Percentiles rank a stretch among this genome's conserved stretches.
These are phyloP conservation scores for Paramyrothecium roridum DNA, from an alignment of 2,329 filamentous ascomycete species.

Conservation along the genomic window DNA sequence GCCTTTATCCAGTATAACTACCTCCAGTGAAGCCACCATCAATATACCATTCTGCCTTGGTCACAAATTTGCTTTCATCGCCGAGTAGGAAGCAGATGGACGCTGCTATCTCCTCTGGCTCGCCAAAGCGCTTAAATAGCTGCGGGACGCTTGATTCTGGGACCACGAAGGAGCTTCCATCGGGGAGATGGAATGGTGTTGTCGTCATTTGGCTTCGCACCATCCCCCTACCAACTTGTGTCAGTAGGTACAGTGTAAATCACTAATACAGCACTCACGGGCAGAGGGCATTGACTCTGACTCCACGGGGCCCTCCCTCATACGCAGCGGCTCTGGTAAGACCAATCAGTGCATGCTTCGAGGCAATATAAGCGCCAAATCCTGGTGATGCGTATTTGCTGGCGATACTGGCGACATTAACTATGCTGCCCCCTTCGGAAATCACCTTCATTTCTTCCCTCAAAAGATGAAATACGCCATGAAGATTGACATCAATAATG, in stretches of 20 bases:
- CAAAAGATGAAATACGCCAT: constrained; percentile 20
- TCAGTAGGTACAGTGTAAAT: too few relatives aligned
- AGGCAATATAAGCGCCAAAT: constrained; percentile 27
- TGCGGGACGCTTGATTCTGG: neutral
- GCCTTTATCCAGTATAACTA: neutral
- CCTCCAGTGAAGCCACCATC: constrained; percentile 25
- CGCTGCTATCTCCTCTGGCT: constrained; percentile 23
- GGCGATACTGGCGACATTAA: constrained; percentile 33
- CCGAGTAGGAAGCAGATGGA: constrained; percentile 25
- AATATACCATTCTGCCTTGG: constrained; percentile 21
- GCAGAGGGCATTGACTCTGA: neutral
- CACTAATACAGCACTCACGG: too few relatives aligned
- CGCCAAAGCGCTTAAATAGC: constrained; percentile 17
- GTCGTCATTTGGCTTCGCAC: too few relatives aligned
- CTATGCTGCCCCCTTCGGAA: constrained; percentile 38
- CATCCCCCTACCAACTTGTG: too few relatives aligned
- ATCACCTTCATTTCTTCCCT: constrained; percentile 31
- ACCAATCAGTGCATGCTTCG: constrained; percentile 20
- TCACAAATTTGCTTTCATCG: constrained; percentile 27
- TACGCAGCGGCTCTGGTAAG: constrained; percentile 22
- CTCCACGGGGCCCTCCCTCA: constrained; percentile 12
- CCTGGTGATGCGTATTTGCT: constrained; percentile 34
- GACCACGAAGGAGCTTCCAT: too few relatives aligned
- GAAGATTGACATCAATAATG: constrained; percentile 19
- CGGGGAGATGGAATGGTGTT: too few relatives aligned